A percentile compares a stretch with the other conserved stretches of the same genome.
These are phyloP conservation scores for Barnettozyma sp. DNA, from an alignment of 805 yeast genomes.

Conservation along the genomic window DNA sequence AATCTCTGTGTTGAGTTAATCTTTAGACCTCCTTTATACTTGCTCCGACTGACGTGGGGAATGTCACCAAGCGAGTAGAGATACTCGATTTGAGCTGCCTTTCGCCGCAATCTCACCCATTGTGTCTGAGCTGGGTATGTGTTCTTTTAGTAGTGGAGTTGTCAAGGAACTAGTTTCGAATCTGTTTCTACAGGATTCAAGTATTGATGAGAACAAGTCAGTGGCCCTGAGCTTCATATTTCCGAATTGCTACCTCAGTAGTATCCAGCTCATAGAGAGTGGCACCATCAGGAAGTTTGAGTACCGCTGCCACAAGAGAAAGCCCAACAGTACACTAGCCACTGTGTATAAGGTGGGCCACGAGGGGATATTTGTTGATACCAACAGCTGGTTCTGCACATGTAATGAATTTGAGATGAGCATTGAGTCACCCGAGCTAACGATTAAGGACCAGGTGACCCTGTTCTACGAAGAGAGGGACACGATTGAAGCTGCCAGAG, in stretches of 20 bases:
- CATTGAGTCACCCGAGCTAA: not conserved
- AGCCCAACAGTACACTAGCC: conserved; percentile 1
- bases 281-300: not conserved
- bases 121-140: not conserved
- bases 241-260: conserved; percentile 2
- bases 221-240: conserved; percentile 14
- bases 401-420: conserved; percentile 8
- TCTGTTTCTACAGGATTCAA: not conserved
- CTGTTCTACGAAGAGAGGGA: too few species aligned
- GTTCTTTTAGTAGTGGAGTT: not conserved
- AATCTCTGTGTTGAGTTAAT: too few species aligned
- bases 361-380: conserved; percentile 9
- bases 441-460: not conserved
- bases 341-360: conserved; percentile 1
- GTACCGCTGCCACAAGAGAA: too few species aligned
- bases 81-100: too few species aligned
- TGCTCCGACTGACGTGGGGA: too few species aligned
- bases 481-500: too few species aligned
- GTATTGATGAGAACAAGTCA: conserved; percentile 1
- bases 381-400: conserved; percentile 17
- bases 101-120: too few species aligned
- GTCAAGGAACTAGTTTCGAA: not conserved
- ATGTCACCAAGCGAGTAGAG: too few species aligned
- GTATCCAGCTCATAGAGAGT: conserved; percentile 6
- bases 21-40: too few species aligned